phyloP scores from a whole-genome alignment of 805 yeast genomes.

The Candida palmyrensis region DNA sequence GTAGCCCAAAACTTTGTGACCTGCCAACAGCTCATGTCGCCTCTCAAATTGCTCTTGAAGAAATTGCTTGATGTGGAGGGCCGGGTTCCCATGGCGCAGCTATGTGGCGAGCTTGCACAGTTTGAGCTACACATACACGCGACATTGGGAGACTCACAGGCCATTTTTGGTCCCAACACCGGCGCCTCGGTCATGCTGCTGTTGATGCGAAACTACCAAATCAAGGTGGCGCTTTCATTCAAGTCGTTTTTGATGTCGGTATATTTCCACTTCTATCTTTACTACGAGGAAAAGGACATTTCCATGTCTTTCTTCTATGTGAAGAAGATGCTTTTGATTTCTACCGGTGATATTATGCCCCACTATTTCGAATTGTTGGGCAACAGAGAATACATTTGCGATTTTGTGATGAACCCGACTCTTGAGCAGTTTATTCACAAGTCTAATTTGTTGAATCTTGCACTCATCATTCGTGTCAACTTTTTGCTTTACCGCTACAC shows the following conservation, averaged over 20 bases:
- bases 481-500: slow-evolving; percentile 21
- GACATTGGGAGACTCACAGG: slow-evolving; percentile 13
- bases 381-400: slow-evolving; percentile 28
- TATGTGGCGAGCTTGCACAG: slow-evolving; percentile 30
- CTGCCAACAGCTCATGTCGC: slow-evolving; percentile 23
- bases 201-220: slow-evolving; percentile 12
- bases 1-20: slow-evolving; percentile 27
- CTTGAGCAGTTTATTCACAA: slow-evolving; percentile 27
- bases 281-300: slow-evolving; percentile 28
- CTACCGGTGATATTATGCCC: slow-evolving; percentile 29
- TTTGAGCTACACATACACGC: slow-evolving; percentile 17
- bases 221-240: slow-evolving; percentile 23
- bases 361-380: slow-evolving; percentile 31
- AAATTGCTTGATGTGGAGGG: slow-evolving; percentile 37
- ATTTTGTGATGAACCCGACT: slow-evolving; percentile 31
- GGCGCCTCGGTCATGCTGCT: slow-evolving; percentile 5
- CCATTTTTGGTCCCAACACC: slow-evolving; percentile 6
- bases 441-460: slow-evolving; percentile 23
- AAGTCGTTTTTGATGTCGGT: slow-evolving; percentile 33
- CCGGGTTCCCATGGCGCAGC: slow-evolving; percentile 29
- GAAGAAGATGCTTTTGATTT: slow-evolving; percentile 24
- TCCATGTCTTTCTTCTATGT: slow-evolving; percentile 33
- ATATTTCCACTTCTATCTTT: slow-evolving; percentile 39
- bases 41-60: slow-evolving; percentile 27
- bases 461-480: slow-evolving; percentile 26